Conservation (phyloP, 306 rosid species). For the Cucurbita pepo region DNA sequence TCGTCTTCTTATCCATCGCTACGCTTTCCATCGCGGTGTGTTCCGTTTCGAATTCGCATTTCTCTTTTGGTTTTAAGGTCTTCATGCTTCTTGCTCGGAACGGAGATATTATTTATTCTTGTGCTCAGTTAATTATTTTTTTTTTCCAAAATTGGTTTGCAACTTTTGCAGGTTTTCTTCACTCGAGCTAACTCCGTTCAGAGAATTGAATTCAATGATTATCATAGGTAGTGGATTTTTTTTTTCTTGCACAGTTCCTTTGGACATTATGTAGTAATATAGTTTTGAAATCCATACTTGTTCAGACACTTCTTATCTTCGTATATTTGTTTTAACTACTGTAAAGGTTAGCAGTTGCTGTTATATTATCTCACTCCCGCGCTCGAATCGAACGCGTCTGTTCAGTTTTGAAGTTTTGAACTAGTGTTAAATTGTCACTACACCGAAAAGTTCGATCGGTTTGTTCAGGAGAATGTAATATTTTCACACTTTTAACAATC, state of each 20-base stretch:
- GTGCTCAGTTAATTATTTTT: neutral
- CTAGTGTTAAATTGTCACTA: neutral
- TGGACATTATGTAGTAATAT: neutral
- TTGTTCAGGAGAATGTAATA: neutral
- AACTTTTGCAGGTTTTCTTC: constrained; percentile 34
- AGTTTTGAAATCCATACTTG: neutral
- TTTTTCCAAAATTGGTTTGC: neutral
- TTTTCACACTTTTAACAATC: neutral
- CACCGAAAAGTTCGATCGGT: neutral
- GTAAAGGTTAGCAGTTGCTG: neutral
- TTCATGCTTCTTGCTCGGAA: neutral
- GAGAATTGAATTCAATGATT: constrained; percentile 47
- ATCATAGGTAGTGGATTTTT: constrained; percentile 41
- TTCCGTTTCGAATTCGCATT: neutral
- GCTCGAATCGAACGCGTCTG: neutral
- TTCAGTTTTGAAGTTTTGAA: neutral
- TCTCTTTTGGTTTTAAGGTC: neutral
- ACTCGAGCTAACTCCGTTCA: constrained; percentile 61
- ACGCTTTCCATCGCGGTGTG: constrained; percentile 35
- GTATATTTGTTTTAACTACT: neutral
- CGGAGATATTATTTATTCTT: neutral
- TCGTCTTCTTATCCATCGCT: constrained; percentile 8
- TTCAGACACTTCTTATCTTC: neutral
- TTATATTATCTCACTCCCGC: too few relatives aligned
- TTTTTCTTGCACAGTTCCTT: neutral